Evolutionary conservation across 2,329 filamentous ascomycete species (phyloP).

Genomic region (Hypoxylon sp.): DNA sequence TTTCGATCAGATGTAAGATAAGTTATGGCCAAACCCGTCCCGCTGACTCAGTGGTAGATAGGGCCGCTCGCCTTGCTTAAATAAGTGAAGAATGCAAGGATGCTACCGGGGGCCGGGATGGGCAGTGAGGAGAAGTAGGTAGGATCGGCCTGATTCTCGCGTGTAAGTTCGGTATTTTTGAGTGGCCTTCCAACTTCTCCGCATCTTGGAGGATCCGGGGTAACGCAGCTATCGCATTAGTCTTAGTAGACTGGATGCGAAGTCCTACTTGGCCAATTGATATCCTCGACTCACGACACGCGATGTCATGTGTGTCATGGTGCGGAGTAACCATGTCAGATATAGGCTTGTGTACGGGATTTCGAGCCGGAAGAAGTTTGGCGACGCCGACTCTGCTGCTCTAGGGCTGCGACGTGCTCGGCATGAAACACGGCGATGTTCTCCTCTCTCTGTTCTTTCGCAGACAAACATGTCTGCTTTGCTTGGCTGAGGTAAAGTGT

Average conservation of each 20-base stretch:
- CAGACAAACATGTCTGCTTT: too few relatives aligned
- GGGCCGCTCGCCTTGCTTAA: too few relatives aligned
- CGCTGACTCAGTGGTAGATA: too few relatives aligned
- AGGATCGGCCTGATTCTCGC: too few relatives aligned
- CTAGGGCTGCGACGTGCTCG: too few relatives aligned
- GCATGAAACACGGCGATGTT: too few relatives aligned
- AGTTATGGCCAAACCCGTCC: too few relatives aligned
- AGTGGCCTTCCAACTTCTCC: too few relatives aligned
- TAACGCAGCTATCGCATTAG: constrained; percentile 1
- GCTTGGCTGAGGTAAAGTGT: too few relatives aligned
- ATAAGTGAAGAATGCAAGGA: neutral
- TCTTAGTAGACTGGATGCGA: neutral
- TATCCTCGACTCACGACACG: neutral
- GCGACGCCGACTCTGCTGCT: too few relatives aligned
- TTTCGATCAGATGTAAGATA: neutral
- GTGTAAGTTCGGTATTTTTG: too few relatives aligned
- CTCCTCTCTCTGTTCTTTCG: too few relatives aligned
- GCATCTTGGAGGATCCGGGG: constrained; percentile 3
- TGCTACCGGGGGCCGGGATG: constrained; percentile 14
- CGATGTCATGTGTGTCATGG: neutral
- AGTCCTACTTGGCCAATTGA: constrained; percentile 9
- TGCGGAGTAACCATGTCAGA: neutral
- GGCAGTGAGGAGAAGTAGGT: constrained; percentile 10
- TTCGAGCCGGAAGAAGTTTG: neutral
- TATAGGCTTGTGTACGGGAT: neutral